phyloP scores from a whole-genome alignment of 2,329 filamentous ascomycete genomes.

The Cladosporium colombiae region DNA sequence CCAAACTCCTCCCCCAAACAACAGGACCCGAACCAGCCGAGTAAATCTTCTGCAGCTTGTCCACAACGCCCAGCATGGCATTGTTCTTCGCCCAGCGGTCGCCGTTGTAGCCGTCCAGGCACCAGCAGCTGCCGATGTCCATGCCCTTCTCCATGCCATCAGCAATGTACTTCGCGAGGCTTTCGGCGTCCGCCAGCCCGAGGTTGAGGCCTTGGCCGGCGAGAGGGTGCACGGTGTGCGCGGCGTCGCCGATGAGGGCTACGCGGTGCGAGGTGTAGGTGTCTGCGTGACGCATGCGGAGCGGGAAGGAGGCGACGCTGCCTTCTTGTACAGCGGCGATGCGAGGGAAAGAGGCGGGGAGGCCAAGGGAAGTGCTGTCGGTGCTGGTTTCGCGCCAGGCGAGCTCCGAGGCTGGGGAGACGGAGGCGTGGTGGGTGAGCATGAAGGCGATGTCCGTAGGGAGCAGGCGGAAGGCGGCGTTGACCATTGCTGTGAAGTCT shows the following conservation, averaged over 20 bases:
- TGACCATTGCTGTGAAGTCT: slow-evolving; percentile 85
- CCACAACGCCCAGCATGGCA: slow-evolving; percentile 73
- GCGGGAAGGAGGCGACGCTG: slow-evolving; percentile 83
- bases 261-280: slow-evolving; percentile 89
- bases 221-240: slow-evolving; percentile 91
- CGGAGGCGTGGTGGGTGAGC: slow-evolving; percentile 56
- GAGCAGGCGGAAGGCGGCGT: slow-evolving; percentile 84
- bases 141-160: slow-evolving; percentile 79
- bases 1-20: slow-evolving; percentile 75
- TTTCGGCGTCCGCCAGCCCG: slow-evolving; percentile 84
- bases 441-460: slow-evolving; percentile 81
- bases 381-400: slow-evolving; percentile 81
- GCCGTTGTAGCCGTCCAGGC: slow-evolving; percentile 76
- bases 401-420: slow-evolving; percentile 56
- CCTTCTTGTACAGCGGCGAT: slow-evolving; percentile 73
- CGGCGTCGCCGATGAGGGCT: slow-evolving; percentile 89
- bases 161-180: slow-evolving; percentile 72
- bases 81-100: slow-evolving; percentile 83
- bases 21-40: slow-evolving; percentile 77
- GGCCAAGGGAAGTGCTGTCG: slow-evolving; percentile 42
- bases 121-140: slow-evolving; percentile 78
- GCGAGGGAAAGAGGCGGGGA: slow-evolving; percentile 50
- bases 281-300: slow-evolving; percentile 90
- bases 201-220: slow-evolving; percentile 94
- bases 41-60: slow-evolving; percentile 92